Base-by-base conservation (phyloP, 306 rosid genomes). In the Trifolium subterraneum region DNA sequence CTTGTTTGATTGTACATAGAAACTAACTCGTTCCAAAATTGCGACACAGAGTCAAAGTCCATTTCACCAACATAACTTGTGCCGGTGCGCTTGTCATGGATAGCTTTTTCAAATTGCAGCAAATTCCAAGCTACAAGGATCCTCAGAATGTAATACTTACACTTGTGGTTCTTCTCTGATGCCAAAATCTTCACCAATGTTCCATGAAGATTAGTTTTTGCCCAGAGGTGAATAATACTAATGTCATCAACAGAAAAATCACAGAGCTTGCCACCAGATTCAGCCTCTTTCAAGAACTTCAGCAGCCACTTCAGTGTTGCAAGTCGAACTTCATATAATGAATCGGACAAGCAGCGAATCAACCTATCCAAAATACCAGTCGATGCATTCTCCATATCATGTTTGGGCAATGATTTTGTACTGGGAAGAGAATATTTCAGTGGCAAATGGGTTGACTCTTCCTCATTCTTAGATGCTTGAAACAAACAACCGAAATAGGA, bases 271-370 rank as follows among this genome's bases (percentile, higher is more conserved):
- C 38, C 80, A 75, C 74, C 84, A 59, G 88, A 75, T 73, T 91
- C 84, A 13, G 81, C 79, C 25, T 88, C 86, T 76, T 87, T 91
- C 81, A 94, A 74, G 69, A 82, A 91, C 80, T 87, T 91, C 67
- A 88, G 87, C 47, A 94, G 82, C 98, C 97, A 94, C 87, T 92
- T 94, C 81, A 94, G 72, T 44, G 97, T 90, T 78, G 91, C 89
- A 68, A 90, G 93, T 75, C 97, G 91, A 84, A 94, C 97, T 86
- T 94, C 98, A 70, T 90, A 91, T 41, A 68, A 79, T 31, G 93
- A 78, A 64, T 94, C 98, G 79, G 92, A 87, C 88, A 94, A 76
- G 77, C 88, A 88, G 66, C 80, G 62, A 62, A 87, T 83, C 77
- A 94, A 75, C 82, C 96, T 86, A 72, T 88, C 88, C 82, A 86